Base-by-base conservation (phyloP, 225 moss, liverwort and hornwort genomes). In the Polytrichum formosum region DNA sequence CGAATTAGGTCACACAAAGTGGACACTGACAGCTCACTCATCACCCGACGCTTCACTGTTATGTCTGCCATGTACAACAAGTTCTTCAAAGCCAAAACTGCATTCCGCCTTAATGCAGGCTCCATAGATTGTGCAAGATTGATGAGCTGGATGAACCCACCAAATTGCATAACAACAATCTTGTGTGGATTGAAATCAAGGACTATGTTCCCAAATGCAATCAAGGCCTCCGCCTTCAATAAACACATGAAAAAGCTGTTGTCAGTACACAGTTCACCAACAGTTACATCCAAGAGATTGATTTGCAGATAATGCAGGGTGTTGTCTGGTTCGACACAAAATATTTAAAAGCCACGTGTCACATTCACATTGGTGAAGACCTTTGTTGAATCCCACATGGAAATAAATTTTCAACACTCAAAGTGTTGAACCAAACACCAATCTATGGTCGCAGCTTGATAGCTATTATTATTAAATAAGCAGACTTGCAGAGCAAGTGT, bases 21-120 rank as follows among this genome's bases (percentile, higher is more conserved):
- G 76, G 79, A 78, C 75, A 85, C 86, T 28, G 97, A 91, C 58
- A 98, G 85, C 85, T 94, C 97, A 77, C 75, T 75, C 94, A 98
- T 81, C 66, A 98, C 88, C 72, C 78, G 86, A 65, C 83, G 85
- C 79, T 94, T 98, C 66, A 94, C 91, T 37, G 75, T 72, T 73
- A 83, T 90, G 76, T 98, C 94, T 74, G 94, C 94, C 94, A 94
- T 88, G 46, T 90, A 98, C 61, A 94, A 83, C 64, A 98, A 81
- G 77, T 98, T 98, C 86, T 94, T 94, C 78, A 98, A 78, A 53
- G 97, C 97, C 91, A 91, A 88, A 64, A 92, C 92, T 55, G 94
- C 91, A 75, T 98, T 91, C 73, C 91, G 81, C 77, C 97, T 84
- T n/a, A 94, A 76, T 72, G 78, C 54, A 37, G 91, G 88, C 82